A percentile compares a stretch with the other conserved stretches of the same genome.
phyloP scores from a whole-genome alignment of 805 yeast species.

The Debaryomyces tyrocola region DNA sequence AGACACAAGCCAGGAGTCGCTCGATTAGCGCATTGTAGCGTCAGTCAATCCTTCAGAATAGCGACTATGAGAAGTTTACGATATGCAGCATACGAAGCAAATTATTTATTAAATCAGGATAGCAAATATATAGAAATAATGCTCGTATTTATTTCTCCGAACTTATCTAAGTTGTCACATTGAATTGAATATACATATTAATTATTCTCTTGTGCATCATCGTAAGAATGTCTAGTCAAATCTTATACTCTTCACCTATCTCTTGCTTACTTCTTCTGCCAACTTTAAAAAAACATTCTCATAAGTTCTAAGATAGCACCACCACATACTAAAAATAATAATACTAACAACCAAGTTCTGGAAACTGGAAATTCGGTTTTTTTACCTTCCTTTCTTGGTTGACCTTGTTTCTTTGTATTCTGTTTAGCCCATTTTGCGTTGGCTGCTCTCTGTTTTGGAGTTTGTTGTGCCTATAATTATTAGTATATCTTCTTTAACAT shows the following conservation, averaged over 20 bases:
- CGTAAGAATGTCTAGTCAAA: too few species aligned
- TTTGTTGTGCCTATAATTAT: conserved; percentile 60
- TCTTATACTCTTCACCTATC: background rate
- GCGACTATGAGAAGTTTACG: too few species aligned
- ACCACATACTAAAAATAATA: conserved; percentile 72
- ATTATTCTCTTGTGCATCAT: too few species aligned
- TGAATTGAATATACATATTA: background rate
- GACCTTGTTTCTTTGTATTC: conserved; percentile 74
- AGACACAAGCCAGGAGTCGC: too few species aligned
- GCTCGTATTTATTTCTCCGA: background rate
- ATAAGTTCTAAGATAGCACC: conserved; percentile 78
- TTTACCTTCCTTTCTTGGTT: conserved; percentile 48
- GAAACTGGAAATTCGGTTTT: conserved; percentile 54
- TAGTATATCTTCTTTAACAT: background rate
- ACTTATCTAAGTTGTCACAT: background rate
- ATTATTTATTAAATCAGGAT: background rate
- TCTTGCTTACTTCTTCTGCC: background rate
- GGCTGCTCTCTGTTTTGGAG: conserved; percentile 86
- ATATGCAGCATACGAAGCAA: too few species aligned
- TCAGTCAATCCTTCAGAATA: too few species aligned
- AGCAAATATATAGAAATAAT: background rate
- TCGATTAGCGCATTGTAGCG: too few species aligned
- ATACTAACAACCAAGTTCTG: conserved; percentile 59
- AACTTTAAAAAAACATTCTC: conserved; percentile 47
- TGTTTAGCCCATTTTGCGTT: conserved; percentile 78